Base-by-base conservation (phyloP, 2,329 filamentous ascomycete genomes). In the Dactylellina cionopaga region DNA sequence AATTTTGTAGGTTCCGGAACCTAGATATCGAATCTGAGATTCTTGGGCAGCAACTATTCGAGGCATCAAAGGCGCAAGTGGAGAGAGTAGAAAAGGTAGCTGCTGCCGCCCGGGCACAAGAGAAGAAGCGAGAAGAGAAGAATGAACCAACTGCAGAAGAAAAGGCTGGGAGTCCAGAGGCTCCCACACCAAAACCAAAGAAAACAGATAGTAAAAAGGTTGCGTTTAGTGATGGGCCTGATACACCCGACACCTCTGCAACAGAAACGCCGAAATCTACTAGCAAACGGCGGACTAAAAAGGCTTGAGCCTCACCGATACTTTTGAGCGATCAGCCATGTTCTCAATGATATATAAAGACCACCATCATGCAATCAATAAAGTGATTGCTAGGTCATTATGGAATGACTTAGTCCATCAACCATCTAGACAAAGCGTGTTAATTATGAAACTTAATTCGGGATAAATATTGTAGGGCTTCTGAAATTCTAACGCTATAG, bases 1-100 rank as follows among this genome's bases (percentile, higher is more conserved):
- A 11, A 51, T 33, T n/a, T 73, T 70, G 35, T 54, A 74, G 68
- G 31, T 75, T 75, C 39, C 75, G 75, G 13, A 76, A 76, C n/a
- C 58, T 66, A 15, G 93, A 97, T 77, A 84, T 97, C 44, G 85
- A 85, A 75, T 90, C 96, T 78, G 92, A 96, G 75, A 86, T 85
- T 17, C 82, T 91, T 27, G 92, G 92, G 68, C 92, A 96, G 85
- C 87, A 89, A 79, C 83, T 99, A 13, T 99, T 94, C 94, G 87
- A 96, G 78, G 88, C 91, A 68, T 96, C 91, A 78, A 93, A 96
- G 78, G 88, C 87, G 78, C 86, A 96, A 74, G 89, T 98, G 63
- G 89, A 96, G 79, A 85, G 86, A 76, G 86, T 89, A 11, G 93
- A 98, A 81, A 96, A 91, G 82, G 87, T 90, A 78, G 87, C 89